Conservation (phyloP, 495 filamentous ascomycete species). For the Penicillium canescens region DNA sequence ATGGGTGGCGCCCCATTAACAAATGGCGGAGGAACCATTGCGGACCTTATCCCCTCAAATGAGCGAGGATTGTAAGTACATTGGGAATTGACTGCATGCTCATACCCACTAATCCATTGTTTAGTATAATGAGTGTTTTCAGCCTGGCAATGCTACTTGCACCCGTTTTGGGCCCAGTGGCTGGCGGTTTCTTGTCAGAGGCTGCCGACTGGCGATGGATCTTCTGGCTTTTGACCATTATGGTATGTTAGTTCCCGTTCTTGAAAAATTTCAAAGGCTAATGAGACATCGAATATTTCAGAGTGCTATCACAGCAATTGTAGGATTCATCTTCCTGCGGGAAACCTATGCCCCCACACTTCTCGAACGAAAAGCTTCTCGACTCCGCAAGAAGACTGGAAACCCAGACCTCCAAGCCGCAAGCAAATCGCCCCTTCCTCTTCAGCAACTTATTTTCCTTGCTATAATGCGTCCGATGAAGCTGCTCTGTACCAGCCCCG, state of each 20-base stretch:
- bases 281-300: background rate
- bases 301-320: slow-evolving; percentile 21
- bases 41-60: slow-evolving; percentile 51
- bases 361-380: slow-evolving; percentile 52
- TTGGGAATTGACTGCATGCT: background rate
- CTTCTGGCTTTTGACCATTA: slow-evolving; percentile 48
- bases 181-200: slow-evolving; percentile 47
- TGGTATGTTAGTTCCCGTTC: background rate
- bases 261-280: background rate
- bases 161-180: slow-evolving; percentile 46
- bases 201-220: slow-evolving; percentile 55
- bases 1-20: slow-evolving; percentile 46
- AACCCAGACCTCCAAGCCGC: slow-evolving; percentile 45
- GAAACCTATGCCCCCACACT: slow-evolving; percentile 65
- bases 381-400: slow-evolving; percentile 58
- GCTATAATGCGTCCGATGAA: slow-evolving; percentile 54
- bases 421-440: slow-evolving; percentile 28
- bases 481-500: slow-evolving; percentile 52
- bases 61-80: slow-evolving; percentile 53
- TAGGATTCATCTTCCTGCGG: slow-evolving; percentile 44
- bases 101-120: background rate
- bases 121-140: slow-evolving; percentile 4
- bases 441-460: slow-evolving; percentile 41
- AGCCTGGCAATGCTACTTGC: slow-evolving; percentile 42
- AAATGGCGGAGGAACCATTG: slow-evolving; percentile 47